Evolutionary conservation across 2,329 filamentous ascomycete genomes (phyloP), one percentile per base, ranked within the genome.

Genomic region (Diaporthe eres): DNA sequence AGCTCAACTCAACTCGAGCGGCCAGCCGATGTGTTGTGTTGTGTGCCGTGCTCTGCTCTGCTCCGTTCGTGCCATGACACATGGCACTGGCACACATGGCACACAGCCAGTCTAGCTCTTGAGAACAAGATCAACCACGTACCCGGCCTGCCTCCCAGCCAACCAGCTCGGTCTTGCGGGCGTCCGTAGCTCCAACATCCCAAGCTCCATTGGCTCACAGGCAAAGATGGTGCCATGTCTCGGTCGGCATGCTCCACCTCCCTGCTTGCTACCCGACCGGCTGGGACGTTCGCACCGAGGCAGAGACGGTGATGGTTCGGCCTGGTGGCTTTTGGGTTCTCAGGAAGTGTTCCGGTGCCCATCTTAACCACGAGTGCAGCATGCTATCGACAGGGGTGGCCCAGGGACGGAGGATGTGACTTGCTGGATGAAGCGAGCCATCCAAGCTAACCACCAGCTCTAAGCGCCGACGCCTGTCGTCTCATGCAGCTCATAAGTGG

Each of bases 401-500:
- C 58, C 71, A 57, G 63, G 47, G n/a, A 80, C 82, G 81, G 78
- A 77, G 77, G 75, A 78, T 84, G 80, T 84, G 81, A 84, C 81
- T 85, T 82, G 85, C 81, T 82, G 81, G 82, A 81, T 81, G 83
- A 85, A 84, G 85, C 82, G 84, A 86, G 82, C 81, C 68, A 65
- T 78, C 80, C 80, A 68, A 60, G 72, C 76, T 72, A 55, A 61
- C 74, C 82, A 82, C 83, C 79, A 82, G 81, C 82, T 81, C 84
- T 91, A 91, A 91, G 89, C 89, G 89, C 89, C 87, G 86, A 87
- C 83, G 85, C 85, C 86, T 89, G 87, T 87, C 85, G 80, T 81
- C 83, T 82, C 83, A 85, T 88, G 87, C 87, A 87, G 85, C 84
- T 85, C 85, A 79, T 78, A 81, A 82, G 77, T 80, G 75, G 80